Conservation (phyloP, 1,284 basidiomycete species). For the Xanthoconium separans region DNA sequence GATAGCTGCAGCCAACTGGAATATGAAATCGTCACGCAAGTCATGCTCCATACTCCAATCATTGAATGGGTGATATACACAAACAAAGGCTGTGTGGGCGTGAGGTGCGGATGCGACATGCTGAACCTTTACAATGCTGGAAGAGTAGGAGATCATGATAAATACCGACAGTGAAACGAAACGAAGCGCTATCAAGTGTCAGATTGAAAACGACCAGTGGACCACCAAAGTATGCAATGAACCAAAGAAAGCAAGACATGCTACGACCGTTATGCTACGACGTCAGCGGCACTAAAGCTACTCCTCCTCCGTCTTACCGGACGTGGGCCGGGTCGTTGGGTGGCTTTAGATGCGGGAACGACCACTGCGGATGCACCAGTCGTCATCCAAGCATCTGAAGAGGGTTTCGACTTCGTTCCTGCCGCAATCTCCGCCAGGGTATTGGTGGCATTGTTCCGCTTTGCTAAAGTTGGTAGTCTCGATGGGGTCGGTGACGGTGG, state of each 20-base stretch:
- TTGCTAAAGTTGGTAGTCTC: slow-evolving; percentile 68
- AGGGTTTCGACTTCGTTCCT: slow-evolving; percentile 31
- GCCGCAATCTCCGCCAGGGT: slow-evolving; percentile 54
- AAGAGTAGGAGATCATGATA: slow-evolving; percentile 26
- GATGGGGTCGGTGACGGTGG: slow-evolving; percentile 68
- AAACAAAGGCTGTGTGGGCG: slow-evolving; percentile 13
- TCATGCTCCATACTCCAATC: slow-evolving; percentile 13
- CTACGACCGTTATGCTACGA: slow-evolving; percentile 53
- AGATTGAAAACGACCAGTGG: slow-evolving; percentile 4
- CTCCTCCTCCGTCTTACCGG: slow-evolving; percentile 71
- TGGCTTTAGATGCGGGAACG: slow-evolving; percentile 60
- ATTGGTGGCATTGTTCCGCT: slow-evolving; percentile 48
- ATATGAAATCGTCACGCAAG: background rate
- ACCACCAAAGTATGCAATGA: slow-evolving; percentile 5
- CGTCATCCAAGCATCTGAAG: slow-evolving; percentile 69
- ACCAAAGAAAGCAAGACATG: slow-evolving; percentile 14
- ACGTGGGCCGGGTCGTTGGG: slow-evolving; percentile 64
- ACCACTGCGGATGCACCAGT: slow-evolving; percentile 68
- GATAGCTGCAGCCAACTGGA: background rate
- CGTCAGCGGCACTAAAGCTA: slow-evolving; percentile 80
- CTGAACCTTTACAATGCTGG: slow-evolving; percentile 33
- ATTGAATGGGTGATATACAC: slow-evolving; percentile 22
- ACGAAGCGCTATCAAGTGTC: slow-evolving; percentile 1
- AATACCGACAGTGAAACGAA: slow-evolving; percentile 23
- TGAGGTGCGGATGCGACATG: slow-evolving; percentile 17